Conservation (phyloP, 306 rosid species). For the Glycine tomentella region DNA sequence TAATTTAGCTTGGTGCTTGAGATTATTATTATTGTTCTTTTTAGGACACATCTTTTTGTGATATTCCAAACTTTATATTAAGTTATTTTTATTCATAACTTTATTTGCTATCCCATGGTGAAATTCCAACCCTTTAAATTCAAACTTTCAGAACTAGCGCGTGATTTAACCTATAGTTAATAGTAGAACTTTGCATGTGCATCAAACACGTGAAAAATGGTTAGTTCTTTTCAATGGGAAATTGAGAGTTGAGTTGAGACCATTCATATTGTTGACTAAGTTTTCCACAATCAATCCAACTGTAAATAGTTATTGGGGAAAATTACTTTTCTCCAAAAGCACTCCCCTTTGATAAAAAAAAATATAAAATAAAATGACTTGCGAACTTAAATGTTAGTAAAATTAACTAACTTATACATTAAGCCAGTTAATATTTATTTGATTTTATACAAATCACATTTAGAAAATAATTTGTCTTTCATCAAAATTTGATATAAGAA, state of each 20-base stretch:
- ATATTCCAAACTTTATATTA: not conserved
- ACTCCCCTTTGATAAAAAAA: no score
- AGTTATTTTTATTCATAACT: not conserved
- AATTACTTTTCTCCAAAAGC: no score
- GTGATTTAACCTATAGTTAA: not conserved
- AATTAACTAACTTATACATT: no score
- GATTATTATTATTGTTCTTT: not conserved
- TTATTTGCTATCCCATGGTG: not conserved
- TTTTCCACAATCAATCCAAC: no score
- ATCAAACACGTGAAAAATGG: not conserved
- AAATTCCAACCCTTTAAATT: not conserved
- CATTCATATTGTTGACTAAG: not conserved
- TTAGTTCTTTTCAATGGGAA: not conserved
- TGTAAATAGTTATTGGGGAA: no score
- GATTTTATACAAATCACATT: no score
- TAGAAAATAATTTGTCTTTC: no score
- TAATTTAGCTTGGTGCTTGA: slow-evolving; percentile 31
- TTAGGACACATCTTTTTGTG: not conserved
- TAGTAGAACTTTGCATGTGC: not conserved
- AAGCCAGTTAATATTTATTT: no score
- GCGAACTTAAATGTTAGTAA: no score
- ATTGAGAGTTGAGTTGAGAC: no score
- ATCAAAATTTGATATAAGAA: no score
- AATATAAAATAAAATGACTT: no score
- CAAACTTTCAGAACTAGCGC: not conserved